A percentile compares a stretch with the other conserved stretches of the same genome.
These are phyloP conservation scores for Syzygium malaccense DNA, from an alignment of 441 rosid genomes.

Conservation along the genomic window DNA sequence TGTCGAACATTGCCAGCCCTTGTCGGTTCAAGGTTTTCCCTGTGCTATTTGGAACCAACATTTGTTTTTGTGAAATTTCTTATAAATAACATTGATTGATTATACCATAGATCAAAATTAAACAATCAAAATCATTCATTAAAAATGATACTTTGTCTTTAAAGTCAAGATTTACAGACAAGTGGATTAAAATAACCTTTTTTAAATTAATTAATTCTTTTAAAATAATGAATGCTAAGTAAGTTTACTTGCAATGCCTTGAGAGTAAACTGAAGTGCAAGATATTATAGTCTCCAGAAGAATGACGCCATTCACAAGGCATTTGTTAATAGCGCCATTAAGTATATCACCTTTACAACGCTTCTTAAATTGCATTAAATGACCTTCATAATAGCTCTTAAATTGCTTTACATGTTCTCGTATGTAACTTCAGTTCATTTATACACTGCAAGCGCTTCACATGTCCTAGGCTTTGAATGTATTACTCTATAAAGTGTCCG, in stretches of 20 bases:
- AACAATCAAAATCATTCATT: background rate
- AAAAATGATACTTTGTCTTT: background rate
- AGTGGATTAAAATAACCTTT: background rate
- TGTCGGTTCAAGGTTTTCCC: background rate
- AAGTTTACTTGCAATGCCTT: background rate
- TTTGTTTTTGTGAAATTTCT: background rate
- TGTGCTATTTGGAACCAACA: background rate
- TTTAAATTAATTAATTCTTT: background rate
- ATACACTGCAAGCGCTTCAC: background rate
- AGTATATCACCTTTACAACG: background rate
- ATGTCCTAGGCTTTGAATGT: background rate
- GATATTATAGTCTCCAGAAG: background rate
- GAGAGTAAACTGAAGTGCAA: background rate
- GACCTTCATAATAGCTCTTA: background rate
- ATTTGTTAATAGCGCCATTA: background rate
- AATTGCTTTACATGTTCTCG: background rate
- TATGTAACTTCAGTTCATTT: background rate
- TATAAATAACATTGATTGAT: background rate
- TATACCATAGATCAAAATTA: background rate
- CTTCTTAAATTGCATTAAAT: background rate
- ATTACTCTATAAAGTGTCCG: background rate
- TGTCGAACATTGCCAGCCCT: background rate
- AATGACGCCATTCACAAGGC: background rate
- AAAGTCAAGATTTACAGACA: background rate
- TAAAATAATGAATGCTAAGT: background rate